Percentiles rank a stretch among this genome's conserved stretches.
Evolutionary conservation across 2,329 filamentous ascomycete species (phyloP).

Genomic region (Talaromyces sp.): DNA sequence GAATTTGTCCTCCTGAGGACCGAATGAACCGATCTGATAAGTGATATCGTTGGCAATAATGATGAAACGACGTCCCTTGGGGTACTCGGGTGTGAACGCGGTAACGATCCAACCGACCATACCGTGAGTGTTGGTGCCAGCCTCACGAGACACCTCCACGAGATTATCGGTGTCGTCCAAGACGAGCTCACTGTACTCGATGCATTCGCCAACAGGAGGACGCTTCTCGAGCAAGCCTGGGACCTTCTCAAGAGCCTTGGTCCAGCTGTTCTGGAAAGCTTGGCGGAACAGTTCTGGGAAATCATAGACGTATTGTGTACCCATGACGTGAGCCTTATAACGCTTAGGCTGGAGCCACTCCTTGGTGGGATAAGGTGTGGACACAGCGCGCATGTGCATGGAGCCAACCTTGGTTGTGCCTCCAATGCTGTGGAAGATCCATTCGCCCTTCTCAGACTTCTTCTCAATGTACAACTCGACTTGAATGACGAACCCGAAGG

Average conservation of each 20-base stretch:
- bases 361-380: conserved; percentile 93
- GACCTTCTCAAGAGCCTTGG: conserved; percentile 68
- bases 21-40: conserved; percentile 97
- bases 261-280: conserved; percentile 94
- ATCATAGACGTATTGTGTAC: conserved; percentile 98
- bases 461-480: conserved; percentile 97
- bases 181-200: conserved; percentile 90
- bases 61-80: conserved; percentile 84
- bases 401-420: conserved; percentile 91
- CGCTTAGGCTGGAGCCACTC: conserved; percentile 98
- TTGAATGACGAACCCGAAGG: conserved; percentile 94
- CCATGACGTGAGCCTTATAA: conserved; percentile 99
- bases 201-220: conserved; percentile 82
- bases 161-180: conserved; percentile 91
- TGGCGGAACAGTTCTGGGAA: conserved; percentile 99
- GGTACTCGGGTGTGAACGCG: conserved; percentile 92
- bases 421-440: conserved; percentile 97
- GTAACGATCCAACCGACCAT: conserved; percentile 99
- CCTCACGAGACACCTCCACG: conserved; percentile 88
- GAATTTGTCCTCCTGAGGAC: conserved; percentile 93
- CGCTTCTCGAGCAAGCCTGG: conserved; percentile 72
- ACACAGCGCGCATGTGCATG: conserved; percentile 89
- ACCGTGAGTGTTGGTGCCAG: conserved; percentile 90
- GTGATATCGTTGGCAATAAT: conserved; percentile 99
- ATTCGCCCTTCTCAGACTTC: conserved; percentile 96